Base-by-base conservation (phyloP, 177 flowering plant genomes). In the Vitis hybrid region DNA sequence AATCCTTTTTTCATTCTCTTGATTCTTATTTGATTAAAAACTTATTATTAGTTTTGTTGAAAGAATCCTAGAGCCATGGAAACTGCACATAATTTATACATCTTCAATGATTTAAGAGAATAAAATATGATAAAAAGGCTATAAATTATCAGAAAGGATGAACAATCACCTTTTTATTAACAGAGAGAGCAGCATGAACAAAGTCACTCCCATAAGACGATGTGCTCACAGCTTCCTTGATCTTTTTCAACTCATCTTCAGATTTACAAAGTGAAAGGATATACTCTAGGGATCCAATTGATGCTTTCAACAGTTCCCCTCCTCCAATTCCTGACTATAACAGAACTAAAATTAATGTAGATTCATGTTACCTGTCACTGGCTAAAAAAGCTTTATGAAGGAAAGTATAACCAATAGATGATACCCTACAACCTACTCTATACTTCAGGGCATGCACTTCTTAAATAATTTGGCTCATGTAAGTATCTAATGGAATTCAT, bases 211-310 rank as follows among this genome's bases (percentile, higher is more conserved):
- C 98, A 82, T 83, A 86, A 56, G 88, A 72, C 66, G 99, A 95
- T 71, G 90, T 74, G 70, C 76, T 80, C 26, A 89, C 90, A 60
- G 98, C 99, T 66, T 87, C 86, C 85, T 84, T 86, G 56, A 95
- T 87, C 77, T 80, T 84, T 26, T 62, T 72, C 59, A 92, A 90
- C 62, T 93, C 97, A 67, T 74, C 90, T 72, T 81, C 82, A 52
- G 98, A 86, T 68, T 82, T 82, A 69, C 88, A 86, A 50, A 84
- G 89, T 62, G 98, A 95, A 33, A 90, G 77, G 48, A 95, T 88
- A 74, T 87, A 95, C 51, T 95, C 99, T 11, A 95, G 86, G 69
- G 99, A 95, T 69, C 98, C 99, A 83, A 95, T 88, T 69, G 92
- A 90, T 62, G 99, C 99, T 78, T 81, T 90, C 80, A 86, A 70